Base-by-base conservation (phyloP, 2,329 filamentous ascomycete species). In the Cladosporium cucumerinum region DNA sequence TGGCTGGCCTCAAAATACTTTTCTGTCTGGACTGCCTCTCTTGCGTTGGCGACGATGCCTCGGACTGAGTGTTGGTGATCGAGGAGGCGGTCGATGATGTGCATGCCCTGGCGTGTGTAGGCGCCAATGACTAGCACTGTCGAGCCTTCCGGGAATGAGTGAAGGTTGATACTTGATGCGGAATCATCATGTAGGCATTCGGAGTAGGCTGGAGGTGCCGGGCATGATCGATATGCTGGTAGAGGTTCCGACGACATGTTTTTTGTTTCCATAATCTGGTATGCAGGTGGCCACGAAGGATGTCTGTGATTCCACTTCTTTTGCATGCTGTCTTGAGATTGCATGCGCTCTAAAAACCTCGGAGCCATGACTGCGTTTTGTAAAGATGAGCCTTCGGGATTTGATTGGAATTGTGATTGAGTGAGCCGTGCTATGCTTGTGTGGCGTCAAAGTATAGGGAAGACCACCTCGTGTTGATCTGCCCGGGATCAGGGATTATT, bases 41-140 rank as follows among this genome's bases (percentile, higher is more conserved):
- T 64, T 18, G 55, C 62, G 32, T 67, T 64, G 26, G 72, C 64
- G 8, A 73, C 70, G 16, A 69, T 68, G 1, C 73, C 72, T 16
- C 72, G 68, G 1, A 75, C 72, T 32, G 69, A 66, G 63, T 73
- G 74, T 48, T 69, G 69, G 12, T 65, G 60, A 23, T 66, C 59
- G 21, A 75, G 66, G 0, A 73, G 66, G 57, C 72, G 69, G 54
- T 73, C 72, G 48, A 68, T 67, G 26, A 75, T 68, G 61, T 75
- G 71, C 36, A 69, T 70, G 26, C 67, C 72, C 48, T 70, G 67
- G 51, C 65, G 70, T 26, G 71, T 69, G 46, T 69, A 73, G 32
- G 69, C 72, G 8, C 71, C 73, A 11, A 71, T 73, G 59, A 73
- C 68, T 8, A 73, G 65, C 7, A 73, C 60, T 30, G 60, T 55